Percentiles rank a stretch among this genome's conserved stretches.
These are phyloP conservation scores for Microsporum ferrugineum DNA, from an alignment of 2,329 filamentous ascomycete genomes.

Conservation along the genomic window DNA sequence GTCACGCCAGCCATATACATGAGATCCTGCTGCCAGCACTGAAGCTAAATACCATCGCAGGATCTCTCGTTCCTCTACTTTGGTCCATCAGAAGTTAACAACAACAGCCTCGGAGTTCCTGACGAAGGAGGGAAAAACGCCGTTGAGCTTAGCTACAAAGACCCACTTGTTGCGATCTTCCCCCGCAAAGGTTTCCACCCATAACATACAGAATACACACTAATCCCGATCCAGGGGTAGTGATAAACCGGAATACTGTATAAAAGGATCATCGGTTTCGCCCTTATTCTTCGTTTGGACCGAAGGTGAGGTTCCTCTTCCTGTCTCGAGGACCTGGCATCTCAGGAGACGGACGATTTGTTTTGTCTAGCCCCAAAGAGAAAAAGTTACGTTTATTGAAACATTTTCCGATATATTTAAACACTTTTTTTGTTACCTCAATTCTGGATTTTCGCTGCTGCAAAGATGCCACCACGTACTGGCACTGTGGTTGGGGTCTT, in stretches of 20 bases:
- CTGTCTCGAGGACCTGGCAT: background rate
- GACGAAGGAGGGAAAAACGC: background rate
- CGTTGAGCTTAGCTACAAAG: background rate
- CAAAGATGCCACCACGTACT: background rate
- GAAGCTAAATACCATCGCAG: constrained; percentile 4
- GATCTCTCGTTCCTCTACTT: background rate
- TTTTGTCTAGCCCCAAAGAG: background rate
- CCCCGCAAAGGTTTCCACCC: background rate
- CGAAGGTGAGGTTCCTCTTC: background rate
- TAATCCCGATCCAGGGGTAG: no score
- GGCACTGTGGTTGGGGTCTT: constrained; percentile 1
- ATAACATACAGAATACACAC: no score
- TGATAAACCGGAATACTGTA: background rate
- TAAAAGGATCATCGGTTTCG: background rate
- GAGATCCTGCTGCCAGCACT: background rate
- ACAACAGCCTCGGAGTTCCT: background rate
- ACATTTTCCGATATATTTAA: background rate
- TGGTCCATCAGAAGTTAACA: background rate
- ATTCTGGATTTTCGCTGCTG: background rate
- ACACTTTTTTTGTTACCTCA: background rate
- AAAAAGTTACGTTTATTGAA: background rate
- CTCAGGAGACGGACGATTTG: background rate
- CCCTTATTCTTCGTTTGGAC: background rate
- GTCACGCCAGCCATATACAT: background rate
- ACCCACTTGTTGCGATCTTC: background rate